A percentile compares a stretch with the other conserved stretches of the same genome.
Conservation (phyloP, 2,329 filamentous ascomycete species). For the Penicillium sp. region DNA sequence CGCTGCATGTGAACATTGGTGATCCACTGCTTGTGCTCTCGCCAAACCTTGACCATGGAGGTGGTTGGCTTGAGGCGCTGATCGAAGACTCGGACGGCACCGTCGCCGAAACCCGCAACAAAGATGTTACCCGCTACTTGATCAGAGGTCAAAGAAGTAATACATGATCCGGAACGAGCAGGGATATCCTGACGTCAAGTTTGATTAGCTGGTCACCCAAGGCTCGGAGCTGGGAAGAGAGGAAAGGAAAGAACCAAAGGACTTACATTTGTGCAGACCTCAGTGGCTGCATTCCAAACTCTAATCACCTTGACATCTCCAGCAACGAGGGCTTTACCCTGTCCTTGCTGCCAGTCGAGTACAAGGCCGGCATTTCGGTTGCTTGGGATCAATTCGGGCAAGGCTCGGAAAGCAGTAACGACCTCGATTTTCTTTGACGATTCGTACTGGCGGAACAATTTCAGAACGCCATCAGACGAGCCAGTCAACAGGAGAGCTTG, state of each 20-base stretch:
- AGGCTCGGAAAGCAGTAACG: conserved; percentile 81
- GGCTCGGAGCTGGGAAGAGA: neutral
- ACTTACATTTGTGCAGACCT: conserved; percentile 72
- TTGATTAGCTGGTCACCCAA: neutral
- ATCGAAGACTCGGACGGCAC: conserved; percentile 89
- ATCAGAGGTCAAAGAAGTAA: conserved; percentile 91
- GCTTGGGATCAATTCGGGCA: conserved; percentile 89
- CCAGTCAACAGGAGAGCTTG: conserved; percentile 91
- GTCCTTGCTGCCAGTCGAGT: conserved; percentile 98
- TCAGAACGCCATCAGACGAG: conserved; percentile 88
- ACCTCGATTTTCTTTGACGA: conserved; percentile 69
- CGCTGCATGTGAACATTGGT: conserved; percentile 95
- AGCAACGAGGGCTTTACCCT: conserved; percentile 87
- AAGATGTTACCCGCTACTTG: conserved; percentile 97
- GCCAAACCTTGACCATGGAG: conserved; percentile 94
- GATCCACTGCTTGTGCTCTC: conserved; percentile 92
- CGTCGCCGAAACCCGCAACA: conserved; percentile 92
- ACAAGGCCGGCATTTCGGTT: conserved; percentile 93
- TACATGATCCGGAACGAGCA: conserved; percentile 87
- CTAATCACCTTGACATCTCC: conserved; percentile 93
- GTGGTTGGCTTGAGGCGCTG: conserved; percentile 76
- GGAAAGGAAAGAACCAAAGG: neutral
- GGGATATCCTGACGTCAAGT: conserved; percentile 64
- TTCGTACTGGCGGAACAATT: conserved; percentile 90
- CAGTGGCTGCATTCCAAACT: conserved; percentile 91